A percentile compares a stretch with the other conserved stretches of the same genome.
Conservation (phyloP, 148 eudicot genomes). For the Cornus kousa region DNA sequence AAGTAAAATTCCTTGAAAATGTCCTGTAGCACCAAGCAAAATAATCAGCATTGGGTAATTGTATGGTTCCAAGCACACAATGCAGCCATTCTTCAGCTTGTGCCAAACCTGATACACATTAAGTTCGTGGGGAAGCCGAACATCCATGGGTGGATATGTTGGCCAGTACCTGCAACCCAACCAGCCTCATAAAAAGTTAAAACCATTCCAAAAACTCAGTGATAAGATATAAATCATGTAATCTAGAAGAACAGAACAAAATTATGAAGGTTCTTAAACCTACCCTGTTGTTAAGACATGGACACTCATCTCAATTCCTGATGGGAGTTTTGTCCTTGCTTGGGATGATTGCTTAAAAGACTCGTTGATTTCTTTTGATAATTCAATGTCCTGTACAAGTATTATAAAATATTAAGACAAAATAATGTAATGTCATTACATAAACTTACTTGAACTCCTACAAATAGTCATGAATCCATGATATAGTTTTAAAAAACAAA, state of each 20-base stretch:
- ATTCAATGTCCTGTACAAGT: constrained; percentile 77
- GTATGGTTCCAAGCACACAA: not conserved
- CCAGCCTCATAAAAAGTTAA: constrained; percentile 11
- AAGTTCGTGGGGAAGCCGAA: constrained; percentile 90
- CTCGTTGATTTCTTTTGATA: constrained; percentile 94
- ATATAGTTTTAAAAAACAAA: not conserved
- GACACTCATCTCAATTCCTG: constrained; percentile 98
- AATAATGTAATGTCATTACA: too few relatives aligned
- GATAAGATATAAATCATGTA: not conserved
- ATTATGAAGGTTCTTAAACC: constrained; percentile 13
- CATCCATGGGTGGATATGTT: constrained; percentile 97
- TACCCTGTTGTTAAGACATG: constrained; percentile 98
- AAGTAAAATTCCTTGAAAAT: constrained; percentile 94
- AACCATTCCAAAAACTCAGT: not conserved
- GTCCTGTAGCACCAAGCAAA: constrained; percentile 51
- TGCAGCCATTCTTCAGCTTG: constrained; percentile 5
- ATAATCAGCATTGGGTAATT: constrained; percentile 2
- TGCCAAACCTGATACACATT: constrained; percentile 88
- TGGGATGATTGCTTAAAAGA: constrained; percentile 95
- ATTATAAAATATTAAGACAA: not conserved
- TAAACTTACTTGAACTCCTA: too few relatives aligned
- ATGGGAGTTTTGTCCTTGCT: constrained; percentile 92
- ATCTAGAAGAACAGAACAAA: not conserved
- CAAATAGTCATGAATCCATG: not conserved
- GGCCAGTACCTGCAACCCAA: constrained; percentile 87